Conservation (phyloP, 129 eudicot genomes). For the Lonicera japonica region DNA sequence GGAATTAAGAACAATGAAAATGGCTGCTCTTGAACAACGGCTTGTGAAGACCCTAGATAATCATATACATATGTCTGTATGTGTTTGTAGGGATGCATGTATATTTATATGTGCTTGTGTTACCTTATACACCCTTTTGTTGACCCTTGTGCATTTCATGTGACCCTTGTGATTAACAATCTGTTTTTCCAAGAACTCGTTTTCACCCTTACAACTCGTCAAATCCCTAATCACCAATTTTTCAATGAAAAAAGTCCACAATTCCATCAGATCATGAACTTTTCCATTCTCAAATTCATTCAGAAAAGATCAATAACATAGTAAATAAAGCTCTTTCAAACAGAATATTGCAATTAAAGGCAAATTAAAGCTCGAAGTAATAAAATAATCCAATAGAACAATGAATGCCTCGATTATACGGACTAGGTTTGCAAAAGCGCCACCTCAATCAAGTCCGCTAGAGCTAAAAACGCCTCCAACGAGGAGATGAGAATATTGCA, state of each 20-base stretch:
- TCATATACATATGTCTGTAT: not conserved
- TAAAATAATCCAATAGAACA: slow-evolving; percentile 46
- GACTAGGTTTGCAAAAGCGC: slow-evolving; percentile 41
- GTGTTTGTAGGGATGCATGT: not conserved
- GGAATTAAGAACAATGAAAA: too few species aligned
- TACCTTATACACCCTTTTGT: not conserved
- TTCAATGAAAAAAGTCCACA: slow-evolving; percentile 35
- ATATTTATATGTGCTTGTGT: not conserved
- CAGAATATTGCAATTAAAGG: slow-evolving; percentile 46
- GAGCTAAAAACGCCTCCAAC: slow-evolving; percentile 66
- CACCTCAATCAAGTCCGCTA: slow-evolving; percentile 48
- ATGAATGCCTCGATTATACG: slow-evolving; percentile 47
- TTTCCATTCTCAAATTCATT: slow-evolving; percentile 47
- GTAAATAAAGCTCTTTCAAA: slow-evolving; percentile 76
- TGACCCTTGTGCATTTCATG: too few species aligned
- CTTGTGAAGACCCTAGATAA: not conserved
- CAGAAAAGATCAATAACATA: slow-evolving; percentile 55
- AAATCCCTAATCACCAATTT: slow-evolving; percentile 45
- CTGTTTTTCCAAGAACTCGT: slow-evolving; percentile 77
- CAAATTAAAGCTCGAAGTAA: slow-evolving; percentile 21
- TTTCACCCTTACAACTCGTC: slow-evolving; percentile 47
- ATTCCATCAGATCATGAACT: slow-evolving; percentile 25
- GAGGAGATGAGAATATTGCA: slow-evolving; percentile 59
- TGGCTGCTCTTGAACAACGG: too few species aligned
- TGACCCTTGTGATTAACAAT: slow-evolving; percentile 30